phyloP scores from a whole-genome alignment of 192 early-diverging fungal genomes.

The Backusella mclennaniae region DNA sequence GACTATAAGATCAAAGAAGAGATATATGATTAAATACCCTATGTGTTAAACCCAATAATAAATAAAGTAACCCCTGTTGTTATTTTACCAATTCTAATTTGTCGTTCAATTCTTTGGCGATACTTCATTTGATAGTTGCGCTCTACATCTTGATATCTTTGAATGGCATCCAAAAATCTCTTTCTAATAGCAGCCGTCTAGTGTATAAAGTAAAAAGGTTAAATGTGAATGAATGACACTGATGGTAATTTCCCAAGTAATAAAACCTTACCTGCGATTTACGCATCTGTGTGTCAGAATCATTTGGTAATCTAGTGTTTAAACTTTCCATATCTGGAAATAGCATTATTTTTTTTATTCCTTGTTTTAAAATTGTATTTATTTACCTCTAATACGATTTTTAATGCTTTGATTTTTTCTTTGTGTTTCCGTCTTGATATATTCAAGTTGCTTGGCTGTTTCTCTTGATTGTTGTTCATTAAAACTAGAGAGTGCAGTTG shows the following conservation, averaged over 20 bases:
- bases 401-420: slow-evolving; percentile 36
- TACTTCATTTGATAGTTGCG: slow-evolving; percentile 76
- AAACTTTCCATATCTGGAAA: slow-evolving; percentile 10
- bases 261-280: slow-evolving; percentile 12
- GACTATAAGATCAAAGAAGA: slow-evolving; percentile 40
- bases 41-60: not conserved
- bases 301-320: slow-evolving; percentile 12
- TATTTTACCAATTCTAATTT: slow-evolving; percentile 71
- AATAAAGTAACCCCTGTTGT: not conserved
- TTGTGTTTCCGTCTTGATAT: slow-evolving; percentile 25
- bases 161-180: slow-evolving; percentile 60
- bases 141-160: slow-evolving; percentile 74
- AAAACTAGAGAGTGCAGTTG: slow-evolving; percentile 3
- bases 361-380: not conserved
- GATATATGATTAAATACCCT: not conserved
- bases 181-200: slow-evolving; percentile 42
- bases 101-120: slow-evolving; percentile 76
- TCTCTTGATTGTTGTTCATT: slow-evolving; percentile 22
- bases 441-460: slow-evolving; percentile 8
- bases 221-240: not conserved
- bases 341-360: not conserved
- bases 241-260: not conserved
- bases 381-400: slow-evolving; percentile 46
- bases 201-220: too few relatives aligned
- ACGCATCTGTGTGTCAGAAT: slow-evolving; percentile 17